Conservation (phyloP, 768 basidiomycete genomes). For the Leccinellum luteum region DNA sequence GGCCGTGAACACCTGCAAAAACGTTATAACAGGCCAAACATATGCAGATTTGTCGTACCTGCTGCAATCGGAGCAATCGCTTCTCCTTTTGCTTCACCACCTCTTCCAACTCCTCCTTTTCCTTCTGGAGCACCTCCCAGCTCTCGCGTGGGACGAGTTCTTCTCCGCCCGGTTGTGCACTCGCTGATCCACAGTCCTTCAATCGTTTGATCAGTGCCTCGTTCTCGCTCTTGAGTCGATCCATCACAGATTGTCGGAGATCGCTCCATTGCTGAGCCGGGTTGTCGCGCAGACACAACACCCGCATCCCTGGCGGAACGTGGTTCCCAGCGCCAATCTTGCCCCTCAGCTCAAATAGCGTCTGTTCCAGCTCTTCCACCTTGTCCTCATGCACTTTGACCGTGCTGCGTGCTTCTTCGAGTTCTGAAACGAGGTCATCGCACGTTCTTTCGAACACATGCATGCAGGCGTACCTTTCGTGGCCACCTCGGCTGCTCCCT, state of each 20-base stretch:
- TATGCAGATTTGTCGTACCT: constrained; percentile 44
- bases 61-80: constrained; percentile 71
- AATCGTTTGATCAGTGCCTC: constrained; percentile 71
- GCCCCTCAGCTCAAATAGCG: constrained; percentile 72
- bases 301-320: constrained; percentile 66
- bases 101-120: constrained; percentile 66
- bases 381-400: constrained; percentile 42
- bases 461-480: constrained; percentile 37
- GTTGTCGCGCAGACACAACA: constrained; percentile 71
- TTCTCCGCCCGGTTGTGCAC: constrained; percentile 11
- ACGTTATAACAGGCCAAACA: not conserved
- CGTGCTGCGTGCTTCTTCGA: constrained; percentile 39
- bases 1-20: constrained; percentile 67
- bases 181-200: constrained; percentile 33
- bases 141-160: constrained; percentile 72
- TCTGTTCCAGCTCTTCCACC: constrained; percentile 74
- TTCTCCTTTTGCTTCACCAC: constrained; percentile 78
- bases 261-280: constrained; percentile 84
- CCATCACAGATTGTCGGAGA: constrained; percentile 69
- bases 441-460: not conserved
- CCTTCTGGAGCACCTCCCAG: constrained; percentile 67
- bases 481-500: constrained; percentile 35
- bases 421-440: constrained; percentile 35
- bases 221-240: constrained; percentile 80
- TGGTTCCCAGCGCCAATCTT: constrained; percentile 75